A percentile compares a stretch with the other conserved stretches of the same genome.
Conservation (phyloP, 192 early-diverging fungal genomes). For the Umbelopsis isabellina region DNA sequence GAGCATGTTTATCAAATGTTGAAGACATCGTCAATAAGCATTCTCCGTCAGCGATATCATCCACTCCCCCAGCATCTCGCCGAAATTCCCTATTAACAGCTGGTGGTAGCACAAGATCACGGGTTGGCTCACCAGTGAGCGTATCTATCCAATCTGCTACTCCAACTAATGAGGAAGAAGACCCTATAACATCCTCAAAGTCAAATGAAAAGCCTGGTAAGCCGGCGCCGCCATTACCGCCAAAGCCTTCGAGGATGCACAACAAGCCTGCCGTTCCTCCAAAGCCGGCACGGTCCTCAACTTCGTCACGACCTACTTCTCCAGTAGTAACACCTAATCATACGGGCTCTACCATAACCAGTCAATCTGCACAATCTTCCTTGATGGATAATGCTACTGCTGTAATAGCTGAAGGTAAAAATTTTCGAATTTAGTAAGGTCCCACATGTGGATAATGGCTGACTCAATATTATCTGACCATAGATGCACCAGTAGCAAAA, state of each 20-base stretch:
- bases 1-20: slow-evolving; percentile 31
- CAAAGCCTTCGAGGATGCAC: slow-evolving; percentile 53
- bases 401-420: not conserved
- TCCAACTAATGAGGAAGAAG: slow-evolving; percentile 12
- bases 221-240: slow-evolving; percentile 50
- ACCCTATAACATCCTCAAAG: slow-evolving; percentile 10
- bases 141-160: slow-evolving; percentile 5
- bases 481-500: not conserved
- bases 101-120: slow-evolving; percentile 24
- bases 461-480: not conserved
- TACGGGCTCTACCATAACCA: not conserved
- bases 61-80: slow-evolving; percentile 12
- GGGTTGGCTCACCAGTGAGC: slow-evolving; percentile 24
- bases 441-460: slow-evolving; percentile 18
- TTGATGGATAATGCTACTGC: not conserved
- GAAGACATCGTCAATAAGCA: slow-evolving; percentile 32
- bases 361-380: not conserved
- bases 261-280: slow-evolving; percentile 59
- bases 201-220: slow-evolving; percentile 25
- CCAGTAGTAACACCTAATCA: slow-evolving; percentile 14
- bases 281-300: slow-evolving; percentile 47
- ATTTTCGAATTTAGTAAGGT: slow-evolving; percentile 21
- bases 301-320: slow-evolving; percentile 12
- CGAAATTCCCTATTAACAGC: slow-evolving; percentile 25
- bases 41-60: slow-evolving; percentile 25